phyloP scores from a whole-genome alignment of 176 grass and related monocot genomes.

The Metroxylon sagu region DNA sequence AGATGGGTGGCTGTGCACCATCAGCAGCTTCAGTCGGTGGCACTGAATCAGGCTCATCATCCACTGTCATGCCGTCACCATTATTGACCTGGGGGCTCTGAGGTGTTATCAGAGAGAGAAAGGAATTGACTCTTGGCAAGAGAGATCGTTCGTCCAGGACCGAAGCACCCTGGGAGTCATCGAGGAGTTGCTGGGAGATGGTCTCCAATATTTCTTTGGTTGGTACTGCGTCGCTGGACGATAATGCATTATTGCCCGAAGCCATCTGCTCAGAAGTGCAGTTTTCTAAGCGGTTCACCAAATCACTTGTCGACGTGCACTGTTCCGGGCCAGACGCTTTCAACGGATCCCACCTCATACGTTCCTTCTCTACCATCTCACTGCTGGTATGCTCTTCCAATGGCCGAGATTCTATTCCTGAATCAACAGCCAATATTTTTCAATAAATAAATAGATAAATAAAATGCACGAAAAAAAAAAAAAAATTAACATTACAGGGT shows the following conservation, averaged over 20 bases:
- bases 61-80: background rate
- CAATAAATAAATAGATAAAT: too few species aligned
- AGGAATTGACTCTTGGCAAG: slow-evolving; percentile 10
- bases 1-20: background rate
- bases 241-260: slow-evolving; percentile 4
- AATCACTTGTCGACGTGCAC: background rate
- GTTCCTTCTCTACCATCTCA: background rate
- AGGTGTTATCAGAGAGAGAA: slow-evolving; percentile 3
- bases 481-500: too few species aligned
- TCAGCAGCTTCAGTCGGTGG: background rate
- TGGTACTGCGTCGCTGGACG: background rate
- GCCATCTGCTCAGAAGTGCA: background rate
- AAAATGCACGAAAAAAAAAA: too few species aligned
- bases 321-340: background rate
- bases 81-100: background rate
- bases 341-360: slow-evolving; percentile 5
- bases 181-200: slow-evolving; percentile 7
- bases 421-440: too few species aligned
- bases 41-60: background rate
- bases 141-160: background rate
- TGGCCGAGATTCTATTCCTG: background rate
- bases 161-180: background rate
- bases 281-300: slow-evolving; percentile 5
- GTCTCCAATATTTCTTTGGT: slow-evolving; percentile 10
- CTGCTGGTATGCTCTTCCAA: background rate